phyloP scores from a whole-genome alignment of 169 alveolate species.

The Cytauxzoon felis region DNA sequence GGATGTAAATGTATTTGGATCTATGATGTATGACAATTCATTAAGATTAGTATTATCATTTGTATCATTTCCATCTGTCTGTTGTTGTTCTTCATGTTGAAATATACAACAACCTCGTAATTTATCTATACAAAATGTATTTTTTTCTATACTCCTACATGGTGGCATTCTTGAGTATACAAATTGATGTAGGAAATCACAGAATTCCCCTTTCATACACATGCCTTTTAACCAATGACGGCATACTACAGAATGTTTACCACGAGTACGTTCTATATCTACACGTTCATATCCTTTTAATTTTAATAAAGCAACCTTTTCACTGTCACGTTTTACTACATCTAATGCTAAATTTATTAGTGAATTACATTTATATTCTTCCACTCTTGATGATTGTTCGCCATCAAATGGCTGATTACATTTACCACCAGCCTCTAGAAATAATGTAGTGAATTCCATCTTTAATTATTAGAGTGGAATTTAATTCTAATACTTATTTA shows the following conservation, averaged over 20 bases:
- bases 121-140: constrained; percentile 80
- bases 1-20: constrained; percentile 46
- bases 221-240: constrained; percentile 88
- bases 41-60: constrained; percentile 14
- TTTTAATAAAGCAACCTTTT: constrained; percentile 67
- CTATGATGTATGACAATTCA: constrained; percentile 46
- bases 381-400: not conserved
- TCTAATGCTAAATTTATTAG: constrained; percentile 58
- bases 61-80: constrained; percentile 10
- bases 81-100: constrained; percentile 52
- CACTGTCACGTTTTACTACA: constrained; percentile 65
- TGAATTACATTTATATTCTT: constrained; percentile 13
- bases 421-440: constrained; percentile 4
- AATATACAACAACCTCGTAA: constrained; percentile 78
- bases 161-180: constrained; percentile 85
- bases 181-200: constrained; percentile 87
- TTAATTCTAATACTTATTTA: no score
- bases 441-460: constrained; percentile 37
- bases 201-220: constrained; percentile 89
- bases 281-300: constrained; percentile 74
- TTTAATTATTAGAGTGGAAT: no score
- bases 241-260: constrained; percentile 88
- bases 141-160: constrained; percentile 77
- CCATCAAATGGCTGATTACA: not conserved
- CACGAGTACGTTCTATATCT: constrained; percentile 73